Evolutionary conservation across 1,139 yeast genomes (phyloP).

Genomic region (Suhomyces yuchorum): DNA sequence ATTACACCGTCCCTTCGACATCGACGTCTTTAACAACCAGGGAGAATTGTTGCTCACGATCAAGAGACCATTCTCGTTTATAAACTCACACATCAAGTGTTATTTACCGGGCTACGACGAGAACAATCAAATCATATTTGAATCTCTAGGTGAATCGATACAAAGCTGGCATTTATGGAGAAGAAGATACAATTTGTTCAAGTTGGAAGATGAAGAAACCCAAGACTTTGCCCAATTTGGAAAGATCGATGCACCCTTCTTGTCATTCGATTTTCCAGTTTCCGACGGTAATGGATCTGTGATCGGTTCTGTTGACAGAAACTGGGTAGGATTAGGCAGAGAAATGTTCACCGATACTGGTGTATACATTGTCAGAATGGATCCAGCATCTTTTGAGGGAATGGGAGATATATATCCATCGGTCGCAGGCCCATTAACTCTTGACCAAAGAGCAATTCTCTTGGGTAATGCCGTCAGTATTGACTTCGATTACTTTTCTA

Average conservation of each 20-base stretch:
- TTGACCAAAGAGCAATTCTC: constrained; percentile 84
- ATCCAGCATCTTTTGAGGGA: constrained; percentile 62
- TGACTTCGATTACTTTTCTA: constrained; percentile 92
- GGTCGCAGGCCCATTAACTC: constrained; percentile 52
- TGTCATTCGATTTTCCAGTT: constrained; percentile 86
- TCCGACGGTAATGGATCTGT: constrained; percentile 57
- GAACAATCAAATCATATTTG: constrained; percentile 41
- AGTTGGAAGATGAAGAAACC: constrained; percentile 46
- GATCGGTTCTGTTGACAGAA: constrained; percentile 80
- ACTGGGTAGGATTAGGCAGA: constrained; percentile 93
- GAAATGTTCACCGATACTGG: constrained; percentile 95
- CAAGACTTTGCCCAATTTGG: constrained; percentile 74
- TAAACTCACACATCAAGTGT: constrained; percentile 84
- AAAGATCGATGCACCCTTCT: constrained; percentile 79
- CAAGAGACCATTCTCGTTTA: constrained; percentile 79
- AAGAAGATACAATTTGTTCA: constrained; percentile 77
- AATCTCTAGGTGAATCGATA: constrained; percentile 76
- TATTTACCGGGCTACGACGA: constrained; percentile 57
- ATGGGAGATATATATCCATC: constrained; percentile 44
- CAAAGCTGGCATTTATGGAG: constrained; percentile 97
- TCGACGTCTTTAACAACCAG: constrained; percentile 72
- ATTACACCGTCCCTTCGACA: constrained; percentile 83
- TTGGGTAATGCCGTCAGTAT: constrained; percentile 87
- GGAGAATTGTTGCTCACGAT: constrained; percentile 73
- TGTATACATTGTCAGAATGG: constrained; percentile 83